Evolutionary conservation across 2,329 filamentous ascomycete genomes (phyloP), one percentile per base, ranked within the genome.

Genomic region (Ophiostoma tasmaniense): DNA sequence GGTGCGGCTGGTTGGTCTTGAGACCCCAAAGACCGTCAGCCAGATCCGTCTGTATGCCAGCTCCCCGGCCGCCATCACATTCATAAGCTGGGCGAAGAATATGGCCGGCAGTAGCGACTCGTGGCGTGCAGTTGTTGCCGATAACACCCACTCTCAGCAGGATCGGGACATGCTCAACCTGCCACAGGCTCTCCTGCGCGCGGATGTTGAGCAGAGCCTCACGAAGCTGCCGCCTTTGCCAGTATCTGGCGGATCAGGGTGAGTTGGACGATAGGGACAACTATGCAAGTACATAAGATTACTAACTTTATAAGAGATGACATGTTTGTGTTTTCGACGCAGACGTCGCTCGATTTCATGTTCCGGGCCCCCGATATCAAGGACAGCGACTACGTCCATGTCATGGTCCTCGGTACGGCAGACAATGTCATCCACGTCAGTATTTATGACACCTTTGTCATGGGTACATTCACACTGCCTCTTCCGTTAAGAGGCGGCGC

Each of bases 371-470:
- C 84, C 39, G 83, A 86, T 70, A 83, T 86, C 45, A 85, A 86
- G 67, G 87, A 91, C 66, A 87, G 88, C 71, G 88, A 92, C 72
- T 84, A 87, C n/a, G 88, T 95, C 61, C 90, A 94, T 76, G 86
- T 94, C 72, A 88, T 96, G 80, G 81, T 94, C 5, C 85, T 91
- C 2, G 91, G 90, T 4, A 90, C 89, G 3, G 84, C 85, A 69
- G 85, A 91, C 72, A 90, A 90, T 10, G 84, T 81, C 22, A 82
- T 96, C 14, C 89, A 94, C 75, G 81, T 96, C 22, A 91, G 88
- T 73, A 92, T 96, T 65, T 94, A 94, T 76, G 90, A 96, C 76
- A 93, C 90, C 6, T 92, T 96, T 74, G 84, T 90, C 70, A 89
- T 96, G 70, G 91, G 92, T 3, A 84, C 79, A 14, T 88, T 93